Evolutionary conservation across 495 filamentous ascomycete genomes (phyloP).

Genomic region (Talaromyces thailandensis): DNA sequence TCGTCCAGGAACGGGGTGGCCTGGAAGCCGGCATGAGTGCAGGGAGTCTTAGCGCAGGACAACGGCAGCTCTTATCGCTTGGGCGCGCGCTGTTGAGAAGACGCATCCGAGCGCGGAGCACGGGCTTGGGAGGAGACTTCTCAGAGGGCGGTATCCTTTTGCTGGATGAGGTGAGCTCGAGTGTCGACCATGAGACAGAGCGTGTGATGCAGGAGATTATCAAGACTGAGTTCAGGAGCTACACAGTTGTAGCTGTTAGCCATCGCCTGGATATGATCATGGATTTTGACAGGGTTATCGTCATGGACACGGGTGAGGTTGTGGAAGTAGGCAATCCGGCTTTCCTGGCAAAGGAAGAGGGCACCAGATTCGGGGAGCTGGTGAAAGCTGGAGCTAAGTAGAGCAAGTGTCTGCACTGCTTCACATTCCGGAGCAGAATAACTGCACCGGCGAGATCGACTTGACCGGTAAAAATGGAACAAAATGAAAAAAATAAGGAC

Average conservation of each 20-base stretch:
- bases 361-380: not conserved
- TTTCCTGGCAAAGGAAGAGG: conserved; percentile 8
- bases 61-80: conserved; percentile 46
- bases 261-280: conserved; percentile 39
- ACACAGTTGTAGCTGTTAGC: conserved; percentile 39
- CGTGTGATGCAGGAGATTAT: conserved; percentile 35
- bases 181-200: conserved; percentile 37
- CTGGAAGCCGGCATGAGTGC: conserved; percentile 29
- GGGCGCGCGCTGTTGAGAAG: conserved; percentile 40
- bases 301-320: conserved; percentile 30
- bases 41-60: conserved; percentile 35
- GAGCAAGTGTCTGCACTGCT: no score
- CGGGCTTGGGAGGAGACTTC: not conserved
- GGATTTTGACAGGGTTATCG: conserved; percentile 35
- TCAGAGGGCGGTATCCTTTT: conserved; percentile 27
- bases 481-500: not conserved
- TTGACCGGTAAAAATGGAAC: no score
- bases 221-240: conserved; percentile 27
- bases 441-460: no score
- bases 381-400: not conserved
- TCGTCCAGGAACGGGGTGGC: conserved; percentile 28
- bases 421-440: no score
- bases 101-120: not conserved
- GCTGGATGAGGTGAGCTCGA: conserved; percentile 45
- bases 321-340: conserved; percentile 32